A percentile compares a stretch with the other conserved stretches of the same genome.
These are phyloP conservation scores for Leccinellum luteum DNA, from an alignment of 768 basidiomycete genomes.

Conservation along the genomic window DNA sequence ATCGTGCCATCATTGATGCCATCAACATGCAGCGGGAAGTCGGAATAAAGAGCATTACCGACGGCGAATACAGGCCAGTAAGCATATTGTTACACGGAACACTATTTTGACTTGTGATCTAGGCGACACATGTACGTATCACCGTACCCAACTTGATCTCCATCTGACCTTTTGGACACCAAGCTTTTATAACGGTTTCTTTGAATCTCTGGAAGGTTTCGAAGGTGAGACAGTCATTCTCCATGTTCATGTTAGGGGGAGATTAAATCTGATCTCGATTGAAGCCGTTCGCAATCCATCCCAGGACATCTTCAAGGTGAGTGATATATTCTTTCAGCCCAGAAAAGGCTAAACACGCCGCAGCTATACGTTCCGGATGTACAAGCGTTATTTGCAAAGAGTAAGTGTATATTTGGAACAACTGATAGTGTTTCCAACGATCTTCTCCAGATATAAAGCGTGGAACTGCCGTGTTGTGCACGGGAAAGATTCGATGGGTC, in stretches of 20 bases:
- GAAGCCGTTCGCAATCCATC: not conserved
- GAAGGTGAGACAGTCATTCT: not conserved
- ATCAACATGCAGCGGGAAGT: conserved; percentile 38
- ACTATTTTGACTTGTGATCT: not conserved
- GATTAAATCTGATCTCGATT: not conserved
- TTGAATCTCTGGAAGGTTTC: not conserved
- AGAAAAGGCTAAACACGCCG: not conserved
- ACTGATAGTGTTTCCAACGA: not conserved
- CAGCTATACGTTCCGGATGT: not conserved
- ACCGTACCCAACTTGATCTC: not conserved
- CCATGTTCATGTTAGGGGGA: not conserved
- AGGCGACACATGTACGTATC: not conserved
- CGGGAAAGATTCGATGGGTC: not conserved
- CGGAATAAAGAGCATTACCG: conserved; percentile 42
- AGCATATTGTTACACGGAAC: conserved; percentile 8
- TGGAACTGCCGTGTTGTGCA: not conserved
- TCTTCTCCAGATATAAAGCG: not conserved
- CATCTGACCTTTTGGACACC: not conserved
- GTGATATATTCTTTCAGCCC: not conserved
- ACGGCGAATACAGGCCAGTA: conserved; percentile 39
- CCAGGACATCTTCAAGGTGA: not conserved
- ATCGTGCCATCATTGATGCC: conserved; percentile 36
- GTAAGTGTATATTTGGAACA: not conserved
- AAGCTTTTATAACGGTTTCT: not conserved
- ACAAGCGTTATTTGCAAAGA: not conserved